These are phyloP conservation scores for Iris macrosiphon DNA, from an alignment of 106 monocot species.

Conservation along the genomic window DNA sequence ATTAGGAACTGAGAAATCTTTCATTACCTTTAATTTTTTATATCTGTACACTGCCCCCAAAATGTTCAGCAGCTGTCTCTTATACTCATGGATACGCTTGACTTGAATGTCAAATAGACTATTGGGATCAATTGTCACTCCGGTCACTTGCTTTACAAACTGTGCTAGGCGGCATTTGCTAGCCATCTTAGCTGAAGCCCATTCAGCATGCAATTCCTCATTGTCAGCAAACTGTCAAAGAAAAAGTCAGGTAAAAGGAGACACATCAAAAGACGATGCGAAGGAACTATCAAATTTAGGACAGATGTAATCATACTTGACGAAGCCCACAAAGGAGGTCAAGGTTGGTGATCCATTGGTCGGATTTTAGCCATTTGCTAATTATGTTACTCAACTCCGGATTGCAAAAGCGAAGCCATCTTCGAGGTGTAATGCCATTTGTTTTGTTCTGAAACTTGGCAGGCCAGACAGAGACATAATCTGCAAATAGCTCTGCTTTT, in stretches of 20 bases:
- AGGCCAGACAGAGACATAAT: conserved; percentile 86
- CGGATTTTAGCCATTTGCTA: conserved; percentile 93
- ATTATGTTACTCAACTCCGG: conserved; percentile 77
- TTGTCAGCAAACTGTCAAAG: conserved; percentile 59
- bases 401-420: conserved; percentile 83
- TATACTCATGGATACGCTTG: conserved; percentile 97
- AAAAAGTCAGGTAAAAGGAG: background rate
- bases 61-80: conserved; percentile 88
- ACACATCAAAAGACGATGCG: background rate
- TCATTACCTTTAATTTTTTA: conserved; percentile 65
- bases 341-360: conserved; percentile 77
- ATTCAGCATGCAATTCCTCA: conserved; percentile 73
- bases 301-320: conserved; percentile 29
- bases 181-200: conserved; percentile 74
- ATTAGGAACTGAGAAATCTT: background rate
- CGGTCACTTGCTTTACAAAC: conserved; percentile 58
- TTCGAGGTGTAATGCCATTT: conserved; percentile 87
- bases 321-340: conserved; percentile 83
- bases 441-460: conserved; percentile 90
- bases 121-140: conserved; percentile 55
- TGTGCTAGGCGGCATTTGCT: conserved; percentile 66
- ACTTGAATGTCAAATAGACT: conserved; percentile 95
- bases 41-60: conserved; percentile 79
- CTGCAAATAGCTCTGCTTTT: conserved; percentile 67
- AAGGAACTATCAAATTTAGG: background rate